phyloP scores from a whole-genome alignment of 305 asterid species.

The Fraxinus baroniana region DNA sequence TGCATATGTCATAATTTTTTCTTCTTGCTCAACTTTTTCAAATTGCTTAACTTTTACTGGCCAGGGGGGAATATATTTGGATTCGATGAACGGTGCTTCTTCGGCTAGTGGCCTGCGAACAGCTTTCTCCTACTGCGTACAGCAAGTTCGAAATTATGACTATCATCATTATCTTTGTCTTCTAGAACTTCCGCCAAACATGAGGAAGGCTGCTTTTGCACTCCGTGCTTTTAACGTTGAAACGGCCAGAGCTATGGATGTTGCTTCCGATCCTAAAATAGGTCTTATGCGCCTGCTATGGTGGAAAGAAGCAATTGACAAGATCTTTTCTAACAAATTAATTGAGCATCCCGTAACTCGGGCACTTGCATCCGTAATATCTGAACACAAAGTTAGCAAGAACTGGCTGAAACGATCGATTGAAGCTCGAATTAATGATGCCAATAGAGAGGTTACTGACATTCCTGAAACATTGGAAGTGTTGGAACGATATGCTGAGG shows the following conservation, averaged over 20 bases:
- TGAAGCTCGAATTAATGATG: slow-evolving; percentile 81
- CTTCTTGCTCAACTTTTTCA: background rate
- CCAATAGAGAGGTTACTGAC: slow-evolving; percentile 56
- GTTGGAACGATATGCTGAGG: slow-evolving; percentile 80
- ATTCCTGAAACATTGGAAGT: slow-evolving; percentile 60
- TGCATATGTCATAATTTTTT: background rate
- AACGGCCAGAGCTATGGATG: slow-evolving; percentile 86
- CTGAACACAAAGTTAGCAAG: slow-evolving; percentile 65
- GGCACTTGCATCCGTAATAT: slow-evolving; percentile 64
- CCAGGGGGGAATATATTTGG: slow-evolving; percentile 20
- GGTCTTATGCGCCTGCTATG: slow-evolving; percentile 94
- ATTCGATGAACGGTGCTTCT: slow-evolving; percentile 48
- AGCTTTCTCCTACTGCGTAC: slow-evolving; percentile 82
- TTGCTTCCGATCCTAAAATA: slow-evolving; percentile 82
- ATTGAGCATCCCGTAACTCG: slow-evolving; percentile 89
- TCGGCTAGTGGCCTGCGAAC: slow-evolving; percentile 45
- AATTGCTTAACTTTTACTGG: background rate
- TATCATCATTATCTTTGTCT: slow-evolving; percentile 96
- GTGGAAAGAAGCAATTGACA: slow-evolving; percentile 96
- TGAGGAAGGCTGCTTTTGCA: slow-evolving; percentile 85
- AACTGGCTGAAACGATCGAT: slow-evolving; percentile 83
- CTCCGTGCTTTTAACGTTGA: slow-evolving; percentile 86
- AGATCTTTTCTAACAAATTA: slow-evolving; percentile 62
- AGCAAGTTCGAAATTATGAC: slow-evolving; percentile 82
- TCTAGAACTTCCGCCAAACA: slow-evolving; percentile 78